Evolutionary conservation across 2,329 filamentous ascomycete species (phyloP).

Genomic region (Zarea fungicola): DNA sequence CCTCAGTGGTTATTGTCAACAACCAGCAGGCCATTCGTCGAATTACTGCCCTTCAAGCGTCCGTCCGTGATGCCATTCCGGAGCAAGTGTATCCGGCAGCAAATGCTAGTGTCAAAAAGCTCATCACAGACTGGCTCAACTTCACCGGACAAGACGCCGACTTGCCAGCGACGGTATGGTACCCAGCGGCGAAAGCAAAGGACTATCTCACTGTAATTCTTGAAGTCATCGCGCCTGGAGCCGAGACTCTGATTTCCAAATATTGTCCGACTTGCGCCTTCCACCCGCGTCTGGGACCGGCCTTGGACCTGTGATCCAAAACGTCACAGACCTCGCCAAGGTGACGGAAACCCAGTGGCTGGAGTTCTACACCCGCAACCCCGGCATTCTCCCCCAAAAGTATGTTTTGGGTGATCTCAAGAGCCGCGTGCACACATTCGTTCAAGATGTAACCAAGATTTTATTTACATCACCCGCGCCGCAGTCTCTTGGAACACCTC

Average conservation of each 20-base stretch:
- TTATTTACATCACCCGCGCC: slow-evolving; percentile 5
- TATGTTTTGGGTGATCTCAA: slow-evolving; percentile 4
- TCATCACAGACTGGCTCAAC: slow-evolving; percentile 4
- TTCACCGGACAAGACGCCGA: neutral
- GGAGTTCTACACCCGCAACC: slow-evolving; percentile 1
- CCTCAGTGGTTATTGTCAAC: neutral
- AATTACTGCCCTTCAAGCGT: slow-evolving; percentile 6
- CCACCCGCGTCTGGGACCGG: neutral
- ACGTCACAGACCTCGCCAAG: neutral
- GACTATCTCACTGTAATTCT: slow-evolving; percentile 6
- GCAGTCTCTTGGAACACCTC: neutral
- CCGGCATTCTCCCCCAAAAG: neutral
- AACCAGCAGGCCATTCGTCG: slow-evolving; percentile 4
- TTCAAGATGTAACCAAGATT: slow-evolving; percentile 6
- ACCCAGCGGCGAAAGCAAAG: neutral
- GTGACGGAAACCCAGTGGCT: slow-evolving; percentile 8
- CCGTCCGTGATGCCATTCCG: neutral
- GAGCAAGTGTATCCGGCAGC: neutral
- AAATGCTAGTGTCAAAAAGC: slow-evolving; percentile 1
- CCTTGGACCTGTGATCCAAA: neutral
- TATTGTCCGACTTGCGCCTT: slow-evolving; percentile 2
- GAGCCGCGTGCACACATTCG: slow-evolving; percentile 4
- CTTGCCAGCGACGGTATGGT: slow-evolving; percentile 1
- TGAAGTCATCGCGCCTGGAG: slow-evolving; percentile 4
- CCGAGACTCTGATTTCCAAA: slow-evolving; percentile 6